Percentiles rank a stretch among this genome's conserved stretches.
Conservation (phyloP, 192 early-diverging fungal genomes). For the Obelidium mucronatum region DNA sequence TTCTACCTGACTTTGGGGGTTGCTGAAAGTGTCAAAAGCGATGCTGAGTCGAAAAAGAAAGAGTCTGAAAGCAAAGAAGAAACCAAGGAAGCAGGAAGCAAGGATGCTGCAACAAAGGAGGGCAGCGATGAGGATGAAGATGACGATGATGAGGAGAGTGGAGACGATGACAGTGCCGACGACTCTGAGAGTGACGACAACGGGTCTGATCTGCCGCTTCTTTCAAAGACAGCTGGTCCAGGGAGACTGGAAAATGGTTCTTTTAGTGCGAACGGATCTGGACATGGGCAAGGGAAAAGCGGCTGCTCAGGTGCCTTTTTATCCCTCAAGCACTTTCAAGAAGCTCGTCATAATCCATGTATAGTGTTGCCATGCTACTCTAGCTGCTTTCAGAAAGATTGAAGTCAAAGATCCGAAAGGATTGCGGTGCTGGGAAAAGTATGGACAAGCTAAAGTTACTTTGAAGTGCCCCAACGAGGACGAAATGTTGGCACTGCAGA, state of each 20-base stretch:
- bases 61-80: neutral
- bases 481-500: slow-evolving; percentile 76
- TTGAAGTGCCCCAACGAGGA: slow-evolving; percentile 79
- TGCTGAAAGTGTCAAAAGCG: neutral
- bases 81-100: neutral
- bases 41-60: neutral
- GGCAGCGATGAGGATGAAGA: neutral
- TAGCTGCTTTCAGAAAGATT: slow-evolving; percentile 65
- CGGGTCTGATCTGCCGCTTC: neutral
- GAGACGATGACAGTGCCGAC: neutral
- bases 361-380: slow-evolving; percentile 88
- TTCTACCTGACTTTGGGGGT: neutral
- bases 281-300: slow-evolving; percentile 96
- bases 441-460: slow-evolving; percentile 87
- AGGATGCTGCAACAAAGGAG: neutral
- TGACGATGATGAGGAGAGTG: slow-evolving; percentile 8
- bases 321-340: neutral
- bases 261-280: slow-evolving; percentile 87
- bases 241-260: slow-evolving; percentile 62
- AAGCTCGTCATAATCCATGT: slow-evolving; percentile 2
- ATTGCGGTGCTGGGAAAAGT: slow-evolving; percentile 73
- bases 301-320: slow-evolving; percentile 76
- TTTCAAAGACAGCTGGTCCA: neutral
- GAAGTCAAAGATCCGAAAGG: slow-evolving; percentile 32
- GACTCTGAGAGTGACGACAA: slow-evolving; percentile 9